Evolutionary conservation across 805 yeast genomes (phyloP), one percentile per base, ranked within the genome.

Genomic region (Spathaspora sp.): DNA sequence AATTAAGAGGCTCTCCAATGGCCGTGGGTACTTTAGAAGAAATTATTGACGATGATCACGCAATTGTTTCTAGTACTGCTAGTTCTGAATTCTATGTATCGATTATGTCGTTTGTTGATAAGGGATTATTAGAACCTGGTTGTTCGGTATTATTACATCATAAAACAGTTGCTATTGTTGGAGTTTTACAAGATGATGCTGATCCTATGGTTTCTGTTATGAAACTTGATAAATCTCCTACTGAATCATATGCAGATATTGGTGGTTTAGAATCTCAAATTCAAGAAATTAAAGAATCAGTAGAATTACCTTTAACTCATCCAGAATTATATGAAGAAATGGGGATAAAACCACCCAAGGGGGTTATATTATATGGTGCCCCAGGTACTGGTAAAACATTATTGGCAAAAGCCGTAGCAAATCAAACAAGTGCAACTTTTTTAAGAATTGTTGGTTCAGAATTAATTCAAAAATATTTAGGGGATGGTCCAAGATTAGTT

Each of bases 281-380:
- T 65, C 97, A 94, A 76, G 99, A 94, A 72, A 94, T 94, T 62
- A 94, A 94, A 73, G 98, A 93, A 71, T 89, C 97, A 7, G 97
- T 93, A 14, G 98, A 93, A 70, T 79, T 93, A 61, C 98, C 98
- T 11, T 78, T 92, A 56, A 91, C 97, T 12, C 97, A 93, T 70
- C 98, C 98, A 0, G 98, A 93, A 69, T 76, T 93, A 61, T 93
- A 92, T 70, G 97, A 94, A 73, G 97, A 92, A 70, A 92, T 93
- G 97, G 98, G 98, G 62, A 93, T 93, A 63, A 91, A 92, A 65
- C 98, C 97, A 11, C 98, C 98, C 49, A 93, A 93, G 74, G 98
- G 98, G 74, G 98, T 93, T 49, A 92, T 93, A 60, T 77, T 93
- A 52, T 93, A 93, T 66, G 98, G 98, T 64, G 96, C 97, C 0